Percentiles rank a stretch among this genome's conserved stretches.
Evolutionary conservation across 2,329 filamentous ascomycete species (phyloP).

Genomic region (Bertia moriformis): DNA sequence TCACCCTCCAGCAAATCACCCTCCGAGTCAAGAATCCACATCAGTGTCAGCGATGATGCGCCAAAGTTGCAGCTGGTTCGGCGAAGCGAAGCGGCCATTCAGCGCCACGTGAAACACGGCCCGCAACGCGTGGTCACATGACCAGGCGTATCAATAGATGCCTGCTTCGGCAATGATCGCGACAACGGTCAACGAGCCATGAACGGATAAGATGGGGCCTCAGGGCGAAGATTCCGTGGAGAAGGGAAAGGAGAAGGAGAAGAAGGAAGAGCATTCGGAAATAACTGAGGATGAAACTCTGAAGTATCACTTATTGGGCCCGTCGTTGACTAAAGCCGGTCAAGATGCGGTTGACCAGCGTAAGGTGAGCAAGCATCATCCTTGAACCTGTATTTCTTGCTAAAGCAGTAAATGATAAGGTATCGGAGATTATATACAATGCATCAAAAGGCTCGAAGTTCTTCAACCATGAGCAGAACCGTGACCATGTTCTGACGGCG

Average conservation of each 20-base stretch:
- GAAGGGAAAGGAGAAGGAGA: too few species aligned
- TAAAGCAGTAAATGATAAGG: conserved; percentile 15
- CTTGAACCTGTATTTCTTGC: too few species aligned
- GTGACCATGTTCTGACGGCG: conserved; percentile 49
- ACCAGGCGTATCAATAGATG: background rate
- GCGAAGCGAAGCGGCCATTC: too few species aligned
- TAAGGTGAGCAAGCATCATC: conserved; percentile 26
- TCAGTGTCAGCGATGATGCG: conserved; percentile 9
- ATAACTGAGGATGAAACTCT: conserved; percentile 23
- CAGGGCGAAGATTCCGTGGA: too few species aligned
- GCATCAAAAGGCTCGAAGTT: conserved; percentile 63
- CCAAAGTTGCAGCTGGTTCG: too few species aligned
- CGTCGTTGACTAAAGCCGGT: conserved; percentile 58
- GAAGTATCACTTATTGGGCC: conserved; percentile 56
- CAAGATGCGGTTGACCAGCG: conserved; percentile 58
- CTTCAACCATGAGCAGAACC: conserved; percentile 56
- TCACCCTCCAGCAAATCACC: conserved; percentile 26
- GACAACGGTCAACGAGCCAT: too few species aligned
- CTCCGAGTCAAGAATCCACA: conserved; percentile 33
- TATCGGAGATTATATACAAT: conserved; percentile 63
- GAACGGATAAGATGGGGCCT: too few species aligned
- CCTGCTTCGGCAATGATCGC: background rate
- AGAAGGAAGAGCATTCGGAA: background rate
- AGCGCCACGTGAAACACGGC: background rate
- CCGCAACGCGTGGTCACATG: background rate